Evolutionary conservation across 2,329 filamentous ascomycete genomes (phyloP).

Genomic region (Nigrospora sphaerica): DNA sequence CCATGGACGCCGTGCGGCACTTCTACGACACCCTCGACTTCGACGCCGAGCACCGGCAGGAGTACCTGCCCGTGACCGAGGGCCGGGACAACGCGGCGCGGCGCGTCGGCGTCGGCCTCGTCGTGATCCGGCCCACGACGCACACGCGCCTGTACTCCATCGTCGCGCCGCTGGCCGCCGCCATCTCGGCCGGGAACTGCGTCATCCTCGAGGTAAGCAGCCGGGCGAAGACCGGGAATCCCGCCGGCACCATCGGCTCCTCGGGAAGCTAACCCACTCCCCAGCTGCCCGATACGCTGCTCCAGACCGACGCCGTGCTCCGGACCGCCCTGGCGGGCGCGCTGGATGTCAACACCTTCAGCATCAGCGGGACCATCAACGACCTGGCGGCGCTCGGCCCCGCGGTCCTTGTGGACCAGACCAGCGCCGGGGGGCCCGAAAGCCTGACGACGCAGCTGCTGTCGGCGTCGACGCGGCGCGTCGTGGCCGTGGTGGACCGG

Average conservation of each 20-base stretch:
- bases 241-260: background rate
- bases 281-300: conserved; percentile 14
- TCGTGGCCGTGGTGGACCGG: conserved; percentile 53
- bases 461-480: conserved; percentile 13
- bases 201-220: conserved; percentile 22
- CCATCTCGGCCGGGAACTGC: conserved; percentile 28
- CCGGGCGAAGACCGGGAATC: background rate
- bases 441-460: conserved; percentile 7
- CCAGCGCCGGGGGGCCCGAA: background rate
- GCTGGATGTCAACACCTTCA: conserved; percentile 18
- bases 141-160: conserved; percentile 24
- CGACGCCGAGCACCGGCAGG: conserved; percentile 14
- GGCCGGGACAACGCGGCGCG: conserved; percentile 14
- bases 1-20: conserved; percentile 19
- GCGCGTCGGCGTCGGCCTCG: conserved; percentile 17
- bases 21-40: conserved; percentile 21
- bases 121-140: conserved; percentile 21
- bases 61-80: conserved; percentile 19
- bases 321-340: conserved; percentile 11
- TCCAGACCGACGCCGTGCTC: conserved; percentile 13
- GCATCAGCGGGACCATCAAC: conserved; percentile 9
- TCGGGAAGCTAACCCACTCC: too few relatives aligned
- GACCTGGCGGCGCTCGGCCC: conserved; percentile 9
- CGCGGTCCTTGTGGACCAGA: conserved; percentile 19
- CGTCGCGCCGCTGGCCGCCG: conserved; percentile 22